Evolutionary conservation across 1,139 yeast genomes (phyloP).

Genomic region (Hemisphaericaspora subhashii): DNA sequence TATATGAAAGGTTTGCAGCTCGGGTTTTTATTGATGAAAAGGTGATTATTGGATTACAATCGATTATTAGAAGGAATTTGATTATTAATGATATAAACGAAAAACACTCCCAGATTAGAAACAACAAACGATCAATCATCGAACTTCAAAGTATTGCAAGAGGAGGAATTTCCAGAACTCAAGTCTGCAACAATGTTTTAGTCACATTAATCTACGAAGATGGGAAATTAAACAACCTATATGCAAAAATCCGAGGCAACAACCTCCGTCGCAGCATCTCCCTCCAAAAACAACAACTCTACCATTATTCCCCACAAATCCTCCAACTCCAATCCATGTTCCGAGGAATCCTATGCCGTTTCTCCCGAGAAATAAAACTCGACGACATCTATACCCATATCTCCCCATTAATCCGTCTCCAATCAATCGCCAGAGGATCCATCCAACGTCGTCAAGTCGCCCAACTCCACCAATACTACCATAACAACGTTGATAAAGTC

Average conservation of each 20-base stretch:
- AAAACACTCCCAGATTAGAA: slow-evolving; percentile 19
- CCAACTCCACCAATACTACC: slow-evolving; percentile 54
- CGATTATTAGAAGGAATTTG: slow-evolving; percentile 33
- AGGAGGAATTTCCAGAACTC: slow-evolving; percentile 51
- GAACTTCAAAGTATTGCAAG: slow-evolving; percentile 55
- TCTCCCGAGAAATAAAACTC: slow-evolving; percentile 44
- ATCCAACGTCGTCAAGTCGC: slow-evolving; percentile 34
- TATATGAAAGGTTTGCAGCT: slow-evolving; percentile 24
- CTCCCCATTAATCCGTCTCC: slow-evolving; percentile 43
- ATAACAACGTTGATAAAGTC: slow-evolving; percentile 53
- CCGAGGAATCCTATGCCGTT: slow-evolving; percentile 53
- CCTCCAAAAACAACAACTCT: slow-evolving; percentile 23
- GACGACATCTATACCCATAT: slow-evolving; percentile 55
- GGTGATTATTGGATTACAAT: slow-evolving; percentile 30
- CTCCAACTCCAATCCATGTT: slow-evolving; percentile 35
- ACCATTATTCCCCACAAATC: slow-evolving; percentile 23
- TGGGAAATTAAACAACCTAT: slow-evolving; percentile 33
- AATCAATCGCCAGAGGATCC: slow-evolving; percentile 51
- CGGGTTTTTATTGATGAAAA: slow-evolving; percentile 16
- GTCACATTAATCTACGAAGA: slow-evolving; percentile 45
- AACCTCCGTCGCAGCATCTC: slow-evolving; percentile 30
- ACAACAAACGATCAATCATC: slow-evolving; percentile 16
- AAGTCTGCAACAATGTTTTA: slow-evolving; percentile 44
- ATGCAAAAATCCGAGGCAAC: slow-evolving; percentile 49
- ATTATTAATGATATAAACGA: slow-evolving; percentile 23